Base-by-base conservation (phyloP, 2,329 filamentous ascomycete species). In the Lasiodiplodia theobromae region DNA sequence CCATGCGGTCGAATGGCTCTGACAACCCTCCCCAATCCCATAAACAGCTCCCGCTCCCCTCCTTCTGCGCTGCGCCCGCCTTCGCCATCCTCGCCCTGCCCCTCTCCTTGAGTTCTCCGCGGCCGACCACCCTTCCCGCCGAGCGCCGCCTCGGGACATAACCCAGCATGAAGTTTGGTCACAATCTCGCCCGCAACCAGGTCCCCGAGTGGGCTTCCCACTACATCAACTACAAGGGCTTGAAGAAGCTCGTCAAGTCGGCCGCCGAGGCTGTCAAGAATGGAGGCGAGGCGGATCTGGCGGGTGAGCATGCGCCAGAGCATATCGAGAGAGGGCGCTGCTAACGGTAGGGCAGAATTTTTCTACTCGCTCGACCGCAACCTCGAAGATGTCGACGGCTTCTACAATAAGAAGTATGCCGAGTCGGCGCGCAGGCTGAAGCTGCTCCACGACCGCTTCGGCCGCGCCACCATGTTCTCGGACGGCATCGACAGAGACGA, bases 321-420 rank as follows among this genome's bases (percentile, higher is more conserved):
- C 71, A 65, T 69, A 14, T 18, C 8, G 14, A 14, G 31, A 37
- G 47, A 64, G 31, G 28, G 31, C 47, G 40, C 60, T 49, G 60
- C 60, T 64, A 64, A 64, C 47, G 31, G 37, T 25, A 51, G 34
- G 54, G 75, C 84, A 97, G 96, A 94, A 80, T 97, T 99, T 86
- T 97, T 97, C 84, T 97, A 95, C 80, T 92, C 91, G 72, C 89
- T 99, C 79, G 96, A 99, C 79, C 92, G 96, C 75, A 97, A 98
- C 78, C 90, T 99, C 76, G 96, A 99, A 84, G 92, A 97, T 81
- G 95, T 99, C 79, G 94, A 97, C 80, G 88, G 88, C 64, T 98
- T 99, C 81, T 98, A 97, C 85, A 97, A 97, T 83, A 96, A 94
- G 79, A 97, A 97, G 79, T 93, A 94, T 76, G 87, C 89, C 70